Conservation (phyloP, 2,329 filamentous ascomycete species). For the Dothiorella sarmentorum region DNA sequence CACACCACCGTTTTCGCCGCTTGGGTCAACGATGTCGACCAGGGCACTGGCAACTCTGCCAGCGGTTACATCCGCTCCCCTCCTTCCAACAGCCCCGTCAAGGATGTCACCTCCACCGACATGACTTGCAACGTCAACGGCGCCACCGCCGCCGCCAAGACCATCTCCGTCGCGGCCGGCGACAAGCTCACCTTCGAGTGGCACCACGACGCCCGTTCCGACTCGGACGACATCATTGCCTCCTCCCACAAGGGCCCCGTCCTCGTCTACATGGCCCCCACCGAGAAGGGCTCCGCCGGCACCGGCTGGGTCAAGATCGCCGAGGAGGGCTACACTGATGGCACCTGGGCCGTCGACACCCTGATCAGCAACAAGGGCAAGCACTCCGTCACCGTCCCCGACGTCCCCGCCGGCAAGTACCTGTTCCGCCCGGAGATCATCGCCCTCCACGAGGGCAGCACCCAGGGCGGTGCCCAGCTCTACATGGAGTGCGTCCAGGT, state of each 20-base stretch:
- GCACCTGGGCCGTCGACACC: constrained; percentile 40
- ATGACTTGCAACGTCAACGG: constrained; percentile 37
- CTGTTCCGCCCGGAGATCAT: constrained; percentile 45
- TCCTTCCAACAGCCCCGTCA: constrained; percentile 36
- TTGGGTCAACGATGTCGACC: constrained; percentile 42
- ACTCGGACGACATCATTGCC: constrained; percentile 51
- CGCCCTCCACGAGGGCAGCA: constrained; percentile 42
- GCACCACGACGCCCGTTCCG: constrained; percentile 48
- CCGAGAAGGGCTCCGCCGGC: constrained; percentile 44
- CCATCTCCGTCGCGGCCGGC: constrained; percentile 47
- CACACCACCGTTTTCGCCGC: constrained; percentile 36
- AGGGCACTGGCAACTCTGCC: constrained; percentile 35
- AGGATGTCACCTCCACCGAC: constrained; percentile 32
- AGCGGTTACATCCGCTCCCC: constrained; percentile 50
- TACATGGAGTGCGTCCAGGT: constrained; percentile 43
- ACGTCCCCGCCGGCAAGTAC: constrained; percentile 41
- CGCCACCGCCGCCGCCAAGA: constrained; percentile 36
- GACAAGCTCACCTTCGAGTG: constrained; percentile 47
- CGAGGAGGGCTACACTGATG: constrained; percentile 35
- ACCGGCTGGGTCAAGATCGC: constrained; percentile 52
- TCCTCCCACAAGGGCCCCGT: constrained; percentile 52
- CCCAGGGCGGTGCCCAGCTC: constrained; percentile 40
- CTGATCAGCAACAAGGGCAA: constrained; percentile 43
- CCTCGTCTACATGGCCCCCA: constrained; percentile 51
- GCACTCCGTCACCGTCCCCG: constrained; percentile 42